phyloP scores from a whole-genome alignment of 139 green algal genomes.

The Eudorina sp. region DNA sequence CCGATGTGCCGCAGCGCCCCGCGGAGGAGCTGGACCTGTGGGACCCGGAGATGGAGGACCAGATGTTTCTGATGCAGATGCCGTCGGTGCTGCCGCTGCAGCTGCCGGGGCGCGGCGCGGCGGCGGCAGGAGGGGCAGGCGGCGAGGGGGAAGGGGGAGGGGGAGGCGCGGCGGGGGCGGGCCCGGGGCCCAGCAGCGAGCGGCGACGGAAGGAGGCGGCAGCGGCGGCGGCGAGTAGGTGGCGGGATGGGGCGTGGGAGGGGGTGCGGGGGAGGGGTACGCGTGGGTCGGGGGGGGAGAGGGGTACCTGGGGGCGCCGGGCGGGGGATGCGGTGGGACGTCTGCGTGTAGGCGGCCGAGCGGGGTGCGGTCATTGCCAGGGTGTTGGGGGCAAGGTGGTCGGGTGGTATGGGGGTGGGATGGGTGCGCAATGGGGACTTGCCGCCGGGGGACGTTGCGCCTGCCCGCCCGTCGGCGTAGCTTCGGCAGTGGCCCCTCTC shows the following conservation, averaged over 20 bases:
- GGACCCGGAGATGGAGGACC: conserved; percentile 33
- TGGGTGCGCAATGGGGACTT: too few relatives aligned
- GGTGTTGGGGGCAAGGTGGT: too few relatives aligned
- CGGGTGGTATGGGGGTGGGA: too few relatives aligned
- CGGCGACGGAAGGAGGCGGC: neutral
- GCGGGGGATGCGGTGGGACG: too few relatives aligned
- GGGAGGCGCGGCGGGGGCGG: neutral
- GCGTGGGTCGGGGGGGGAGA: too few relatives aligned
- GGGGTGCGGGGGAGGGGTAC: neutral
- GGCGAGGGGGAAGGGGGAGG: neutral
- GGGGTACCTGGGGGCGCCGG: too few relatives aligned
- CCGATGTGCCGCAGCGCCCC: conserved; percentile 12
- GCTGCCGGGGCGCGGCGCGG: neutral
- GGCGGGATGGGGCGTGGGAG: neutral
- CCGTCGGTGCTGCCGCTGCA: conserved; percentile 67
- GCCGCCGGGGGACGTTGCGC: too few relatives aligned
- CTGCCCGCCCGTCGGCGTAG: too few relatives aligned
- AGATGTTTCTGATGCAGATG: conserved; percentile 79
- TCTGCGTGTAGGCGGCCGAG: too few relatives aligned
- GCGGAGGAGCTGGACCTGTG: conserved; percentile 47
- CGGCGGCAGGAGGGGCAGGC: neutral
- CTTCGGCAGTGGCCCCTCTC: too few relatives aligned
- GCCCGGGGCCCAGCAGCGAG: conserved; percentile 20
- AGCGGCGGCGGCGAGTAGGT: neutral
- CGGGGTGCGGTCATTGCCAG: too few relatives aligned